Evolutionary conservation across 148 eudicot species (phyloP).

Genomic region (Spergularia bocconei): DNA sequence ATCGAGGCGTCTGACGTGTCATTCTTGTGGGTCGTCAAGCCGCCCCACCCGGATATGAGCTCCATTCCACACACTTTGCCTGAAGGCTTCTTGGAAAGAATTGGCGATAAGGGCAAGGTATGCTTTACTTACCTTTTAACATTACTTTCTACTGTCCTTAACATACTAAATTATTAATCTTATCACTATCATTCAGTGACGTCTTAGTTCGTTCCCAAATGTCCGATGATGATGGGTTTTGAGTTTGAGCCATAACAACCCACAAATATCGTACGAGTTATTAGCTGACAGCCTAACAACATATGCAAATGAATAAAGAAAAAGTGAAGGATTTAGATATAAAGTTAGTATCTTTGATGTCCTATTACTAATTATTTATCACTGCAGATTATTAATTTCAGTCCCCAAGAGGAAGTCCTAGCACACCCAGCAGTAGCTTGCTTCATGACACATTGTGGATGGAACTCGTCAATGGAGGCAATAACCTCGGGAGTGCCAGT

Average conservation of each 20-base stretch:
- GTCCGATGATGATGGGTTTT: no score
- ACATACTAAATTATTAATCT: no score
- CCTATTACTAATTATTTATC: no score
- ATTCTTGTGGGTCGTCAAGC: conserved; percentile 77
- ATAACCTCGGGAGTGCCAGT: conserved; percentile 66
- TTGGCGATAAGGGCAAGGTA: conserved; percentile 58
- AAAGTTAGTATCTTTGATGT: no score
- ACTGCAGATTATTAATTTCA: conserved; percentile 49
- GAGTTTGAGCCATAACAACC: no score
- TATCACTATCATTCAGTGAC: no score
- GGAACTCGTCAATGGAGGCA: conserved; percentile 86
- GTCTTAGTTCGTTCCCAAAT: no score
- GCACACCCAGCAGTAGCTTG: conserved; percentile 68
- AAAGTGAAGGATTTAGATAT: no score
- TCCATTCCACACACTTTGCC: conserved; percentile 38
- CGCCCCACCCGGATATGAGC: conserved; percentile 38
- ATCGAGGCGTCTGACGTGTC: conserved; percentile 41
- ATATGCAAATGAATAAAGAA: no score
- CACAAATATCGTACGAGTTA: no score
- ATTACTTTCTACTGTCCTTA: no score
- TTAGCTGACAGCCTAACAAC: no score
- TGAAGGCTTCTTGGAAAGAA: conserved; percentile 51
- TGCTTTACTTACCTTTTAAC: neutral
- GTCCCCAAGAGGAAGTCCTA: conserved; percentile 71
- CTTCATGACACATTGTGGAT: conserved; percentile 84